Evolutionary conservation across 371 early-diverging fungal species (phyloP), one percentile per base, ranked within the genome.

Genomic region (Conidiobolus incongruus): DNA sequence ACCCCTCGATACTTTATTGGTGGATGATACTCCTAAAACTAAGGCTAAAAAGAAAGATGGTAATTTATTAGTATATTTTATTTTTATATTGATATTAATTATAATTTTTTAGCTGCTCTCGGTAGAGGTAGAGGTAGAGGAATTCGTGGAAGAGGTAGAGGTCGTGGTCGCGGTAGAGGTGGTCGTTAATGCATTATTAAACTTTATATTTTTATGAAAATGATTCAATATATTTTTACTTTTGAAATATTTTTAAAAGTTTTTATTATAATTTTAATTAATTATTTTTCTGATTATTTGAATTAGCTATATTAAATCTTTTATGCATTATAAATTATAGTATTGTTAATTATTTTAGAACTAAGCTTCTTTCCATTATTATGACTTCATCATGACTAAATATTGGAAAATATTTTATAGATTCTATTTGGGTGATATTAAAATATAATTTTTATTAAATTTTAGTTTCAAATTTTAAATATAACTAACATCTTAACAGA

Each of bases 1-100:
- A 52, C 93, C 94, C 28, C 68, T 97, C 17, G 95, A 95, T 49
- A 90, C 93, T 35, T 65, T 94, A 44, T 65, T 97, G 46, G 77
- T 97, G 43, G 96, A 97, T 51, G 97, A 95, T 54, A 62, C 83
- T 46, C 93, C 88, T 41, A 94, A 92, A 64, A 60, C 75, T 40
- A 91, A 87, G 62, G 65, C 71, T 33, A 86, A 79, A 59, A 86
- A 83, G 71, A 81, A 77, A 65, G 67, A 47, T 40, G 55, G 57
- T 48, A 44, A 30, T 19, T 16, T 16, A 23, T 29, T 21, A 26
- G 20, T 20, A 35, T 31, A 5, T 16, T 35, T 36, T n/a, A 17
- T 33, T 11, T 16, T 26, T 38, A 44, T 10, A 23, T 31, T 21
- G 43, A 21, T 20, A 47, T 17, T 53, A 48, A 40, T 41, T 52